Evolutionary conservation across 306 rosid genomes (phyloP), one percentile per base, ranked within the genome.

Genomic region (Quercus wislizeni): DNA sequence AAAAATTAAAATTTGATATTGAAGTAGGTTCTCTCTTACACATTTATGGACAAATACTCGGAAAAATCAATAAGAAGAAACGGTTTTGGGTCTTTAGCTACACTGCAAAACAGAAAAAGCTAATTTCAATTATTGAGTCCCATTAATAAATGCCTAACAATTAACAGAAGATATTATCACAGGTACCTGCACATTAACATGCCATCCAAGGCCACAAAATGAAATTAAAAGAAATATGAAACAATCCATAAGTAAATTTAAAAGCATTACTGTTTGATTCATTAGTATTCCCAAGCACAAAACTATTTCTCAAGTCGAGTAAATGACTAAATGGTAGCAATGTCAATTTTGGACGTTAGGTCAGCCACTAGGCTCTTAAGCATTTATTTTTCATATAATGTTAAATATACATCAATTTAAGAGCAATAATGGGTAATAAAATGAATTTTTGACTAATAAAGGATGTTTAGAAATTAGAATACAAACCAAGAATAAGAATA

Each of bases 31-130:
- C 23, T 73, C 72, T 78, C 94, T 87, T 84, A 92, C 98, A 93
- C 97, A 65, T 91, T 90, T 77, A 85, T 86, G 70, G 83, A 75
- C 79, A 90, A 83, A 71, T 73, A 71, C 80, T 88, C 87, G 57
- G 98, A 91, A 80, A 93, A 93, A 82, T 91, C 98, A 81, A 93
- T 93, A 74, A 93, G 97, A 79, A 93, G 91, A 92, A 84, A 93
- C 21, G 98, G 98, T 79, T 86, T 87, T 75, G 86, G 76, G 56
- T 80, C 78, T 61, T 85, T 77, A 19, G 79, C 73, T 52, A 79
- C 81, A 87, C 98, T 93, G 88, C 84, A 83, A 78, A 54, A 77
- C 70, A 67, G 4, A 65, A 75, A 25, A 15, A 63, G 20, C 12
- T 28, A 8, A 23, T 28, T 27, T 27, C 28, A 35, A 4, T 71